Percentiles rank a stretch among this genome's conserved stretches.
These are phyloP conservation scores for Starmerella riodocensis DNA, from an alignment of 805 yeast species.

Conservation along the genomic window DNA sequence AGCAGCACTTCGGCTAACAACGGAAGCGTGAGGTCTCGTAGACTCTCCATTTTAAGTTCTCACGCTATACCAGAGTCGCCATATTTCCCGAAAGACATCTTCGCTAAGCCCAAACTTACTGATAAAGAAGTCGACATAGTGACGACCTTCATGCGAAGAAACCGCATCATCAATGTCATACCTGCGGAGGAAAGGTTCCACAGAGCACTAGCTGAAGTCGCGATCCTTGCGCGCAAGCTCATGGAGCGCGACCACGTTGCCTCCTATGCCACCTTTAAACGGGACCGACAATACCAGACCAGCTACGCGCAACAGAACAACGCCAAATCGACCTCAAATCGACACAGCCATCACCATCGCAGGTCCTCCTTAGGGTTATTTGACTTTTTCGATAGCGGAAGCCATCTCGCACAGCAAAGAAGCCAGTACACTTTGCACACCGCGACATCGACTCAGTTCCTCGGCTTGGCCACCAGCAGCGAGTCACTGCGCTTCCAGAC, in stretches of 20 bases:
- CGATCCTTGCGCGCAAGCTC: constrained; percentile 21
- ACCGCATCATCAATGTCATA: constrained; percentile 26
- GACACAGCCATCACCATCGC: constrained; percentile 13
- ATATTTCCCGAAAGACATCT: constrained; percentile 23
- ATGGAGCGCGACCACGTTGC: constrained; percentile 24
- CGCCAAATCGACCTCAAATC: neutral
- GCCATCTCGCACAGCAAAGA: constrained; percentile 3
- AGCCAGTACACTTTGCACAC: constrained; percentile 13
- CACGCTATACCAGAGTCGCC: constrained; percentile 22
- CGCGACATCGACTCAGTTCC: constrained; percentile 16
- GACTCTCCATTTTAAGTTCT: constrained; percentile 23
- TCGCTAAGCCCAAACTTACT: constrained; percentile 24
- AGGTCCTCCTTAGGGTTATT: constrained; percentile 19
- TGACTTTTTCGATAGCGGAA: constrained; percentile 16
- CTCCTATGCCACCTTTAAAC: constrained; percentile 18
- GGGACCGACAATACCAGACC: constrained; percentile 18
- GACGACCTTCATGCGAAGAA: constrained; percentile 23
- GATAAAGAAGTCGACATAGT: constrained; percentile 28
- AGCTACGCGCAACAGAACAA: constrained; percentile 8
- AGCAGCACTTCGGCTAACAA: neutral
- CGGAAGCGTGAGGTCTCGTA: constrained; percentile 15
- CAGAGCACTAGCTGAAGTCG: constrained; percentile 27
- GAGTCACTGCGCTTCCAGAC: constrained; percentile 10
- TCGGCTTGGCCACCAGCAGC: constrained; percentile 14
- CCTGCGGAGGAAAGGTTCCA: constrained; percentile 29